A percentile compares a stretch with the other conserved stretches of the same genome.
Conservation (phyloP, 2,329 filamentous ascomycete genomes). For the Trichoderma citrinoviride region DNA sequence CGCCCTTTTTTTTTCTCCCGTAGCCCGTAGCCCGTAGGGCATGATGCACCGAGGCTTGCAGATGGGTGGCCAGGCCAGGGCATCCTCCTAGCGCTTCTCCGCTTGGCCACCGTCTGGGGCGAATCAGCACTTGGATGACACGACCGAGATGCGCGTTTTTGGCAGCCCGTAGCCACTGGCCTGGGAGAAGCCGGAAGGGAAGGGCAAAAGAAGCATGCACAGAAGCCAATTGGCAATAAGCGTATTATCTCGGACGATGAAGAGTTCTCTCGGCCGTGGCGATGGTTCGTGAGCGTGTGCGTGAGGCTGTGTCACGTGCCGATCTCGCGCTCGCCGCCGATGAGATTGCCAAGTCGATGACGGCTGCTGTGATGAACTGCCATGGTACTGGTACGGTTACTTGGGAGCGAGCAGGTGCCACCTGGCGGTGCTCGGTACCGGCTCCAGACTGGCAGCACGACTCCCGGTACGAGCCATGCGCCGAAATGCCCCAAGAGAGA, state of each 20-base stretch:
- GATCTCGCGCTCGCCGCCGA: no score
- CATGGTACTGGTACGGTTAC: background rate
- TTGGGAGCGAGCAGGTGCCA: background rate
- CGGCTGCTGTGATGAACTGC: background rate
- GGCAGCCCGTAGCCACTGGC: constrained; percentile 7
- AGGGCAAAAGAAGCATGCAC: constrained; percentile 9
- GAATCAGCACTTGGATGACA: background rate
- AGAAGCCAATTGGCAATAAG: constrained; percentile 13
- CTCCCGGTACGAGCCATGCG: background rate
- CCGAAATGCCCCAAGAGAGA: background rate
- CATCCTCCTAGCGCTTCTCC: background rate
- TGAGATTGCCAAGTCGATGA: no score
- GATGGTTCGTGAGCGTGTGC: background rate
- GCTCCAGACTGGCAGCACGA: background rate
- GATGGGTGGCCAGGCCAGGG: background rate
- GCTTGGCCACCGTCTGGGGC: background rate
- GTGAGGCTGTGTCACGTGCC: no score
- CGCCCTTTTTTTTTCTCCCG: background rate
- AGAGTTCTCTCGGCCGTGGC: background rate
- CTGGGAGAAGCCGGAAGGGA: background rate
- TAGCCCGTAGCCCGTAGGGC: background rate
- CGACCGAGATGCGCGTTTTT: constrained; percentile 14
- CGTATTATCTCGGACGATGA: background rate
- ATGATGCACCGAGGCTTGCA: constrained; percentile 4
- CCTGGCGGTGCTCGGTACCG: background rate